A percentile compares a stretch with the other conserved stretches of the same genome.
phyloP scores from a whole-genome alignment of 2,329 filamentous ascomycete species.

The Xylaria sp. region DNA sequence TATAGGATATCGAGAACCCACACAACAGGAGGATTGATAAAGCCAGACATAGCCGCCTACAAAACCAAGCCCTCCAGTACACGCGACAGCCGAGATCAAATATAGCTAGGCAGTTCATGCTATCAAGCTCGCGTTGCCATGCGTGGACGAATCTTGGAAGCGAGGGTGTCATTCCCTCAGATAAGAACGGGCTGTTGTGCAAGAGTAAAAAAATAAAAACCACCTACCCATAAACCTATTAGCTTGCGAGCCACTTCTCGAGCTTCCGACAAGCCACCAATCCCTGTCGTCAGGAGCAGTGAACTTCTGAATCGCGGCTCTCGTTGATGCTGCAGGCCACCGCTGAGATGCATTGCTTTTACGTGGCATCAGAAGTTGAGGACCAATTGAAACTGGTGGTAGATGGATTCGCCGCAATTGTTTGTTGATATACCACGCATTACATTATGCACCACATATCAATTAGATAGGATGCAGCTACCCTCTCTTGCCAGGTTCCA shows the following conservation, averaged over 20 bases:
- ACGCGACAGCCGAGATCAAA: slow-evolving; percentile 22
- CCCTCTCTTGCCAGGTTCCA: slow-evolving; percentile 50
- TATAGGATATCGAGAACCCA: slow-evolving; percentile 10
- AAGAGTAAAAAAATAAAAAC: not conserved
- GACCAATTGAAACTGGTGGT: slow-evolving; percentile 42
- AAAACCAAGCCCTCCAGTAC: slow-evolving; percentile 13
- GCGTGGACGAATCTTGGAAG: slow-evolving; percentile 12
- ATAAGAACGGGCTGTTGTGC: slow-evolving; percentile 27
- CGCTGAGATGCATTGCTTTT: slow-evolving; percentile 30
- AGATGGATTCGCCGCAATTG: slow-evolving; percentile 46
- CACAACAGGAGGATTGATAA: slow-evolving; percentile 15
- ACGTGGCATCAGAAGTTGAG: slow-evolving; percentile 32
- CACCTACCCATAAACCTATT: slow-evolving; percentile 25
- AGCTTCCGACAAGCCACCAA: slow-evolving; percentile 25
- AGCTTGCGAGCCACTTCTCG: slow-evolving; percentile 24
- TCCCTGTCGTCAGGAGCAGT: slow-evolving; percentile 20
- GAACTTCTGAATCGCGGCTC: slow-evolving; percentile 33
- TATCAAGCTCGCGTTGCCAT: slow-evolving; percentile 14
- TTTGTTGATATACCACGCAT: slow-evolving; percentile 38
- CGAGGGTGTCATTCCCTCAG: slow-evolving; percentile 25
- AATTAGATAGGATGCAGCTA: slow-evolving; percentile 48
- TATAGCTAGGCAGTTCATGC: slow-evolving; percentile 31
- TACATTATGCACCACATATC: slow-evolving; percentile 39
- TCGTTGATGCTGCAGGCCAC: slow-evolving; percentile 29
- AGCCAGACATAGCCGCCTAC: slow-evolving; percentile 4